These are phyloP conservation scores for Solanum arcanum DNA, from an alignment of 257 asterid species.

Conservation along the genomic window DNA sequence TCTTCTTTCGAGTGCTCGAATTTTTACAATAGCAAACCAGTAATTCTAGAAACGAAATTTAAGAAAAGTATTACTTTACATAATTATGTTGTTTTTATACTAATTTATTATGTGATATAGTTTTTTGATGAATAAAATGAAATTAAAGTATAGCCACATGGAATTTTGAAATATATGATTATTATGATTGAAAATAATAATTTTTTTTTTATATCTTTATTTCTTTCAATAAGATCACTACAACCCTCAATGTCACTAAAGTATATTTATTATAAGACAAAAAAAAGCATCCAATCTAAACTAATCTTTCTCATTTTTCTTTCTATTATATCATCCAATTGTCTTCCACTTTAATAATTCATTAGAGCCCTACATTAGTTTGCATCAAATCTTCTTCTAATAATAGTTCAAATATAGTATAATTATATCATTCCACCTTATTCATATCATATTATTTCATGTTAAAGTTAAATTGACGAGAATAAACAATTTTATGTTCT, in stretches of 20 bases:
- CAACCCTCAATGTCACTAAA: constrained; percentile 4
- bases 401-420: not conserved
- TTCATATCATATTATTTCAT: not conserved
- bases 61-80: not conserved
- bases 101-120: not conserved
- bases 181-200: constrained; percentile 1
- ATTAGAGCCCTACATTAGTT: constrained; percentile 21
- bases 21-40: not conserved
- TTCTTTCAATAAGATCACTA: constrained; percentile 13
- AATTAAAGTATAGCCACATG: not conserved
- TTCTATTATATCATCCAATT: constrained; percentile 1
- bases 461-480: not conserved
- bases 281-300: constrained; percentile 41
- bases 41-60: not conserved
- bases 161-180: constrained; percentile 9
- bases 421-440: not conserved
- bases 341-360: constrained; percentile 1
- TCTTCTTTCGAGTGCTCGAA: constrained; percentile 6
- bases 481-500: no score
- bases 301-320: constrained; percentile 10
- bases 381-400: not conserved
- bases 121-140: not conserved
- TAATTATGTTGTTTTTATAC: not conserved
- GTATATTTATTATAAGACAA: constrained; percentile 16
- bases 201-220: not conserved